Evolutionary conservation across 2,329 filamentous ascomycete genomes (phyloP), one percentile per base, ranked within the genome.

Genomic region (Dactylella cylindrospora): DNA sequence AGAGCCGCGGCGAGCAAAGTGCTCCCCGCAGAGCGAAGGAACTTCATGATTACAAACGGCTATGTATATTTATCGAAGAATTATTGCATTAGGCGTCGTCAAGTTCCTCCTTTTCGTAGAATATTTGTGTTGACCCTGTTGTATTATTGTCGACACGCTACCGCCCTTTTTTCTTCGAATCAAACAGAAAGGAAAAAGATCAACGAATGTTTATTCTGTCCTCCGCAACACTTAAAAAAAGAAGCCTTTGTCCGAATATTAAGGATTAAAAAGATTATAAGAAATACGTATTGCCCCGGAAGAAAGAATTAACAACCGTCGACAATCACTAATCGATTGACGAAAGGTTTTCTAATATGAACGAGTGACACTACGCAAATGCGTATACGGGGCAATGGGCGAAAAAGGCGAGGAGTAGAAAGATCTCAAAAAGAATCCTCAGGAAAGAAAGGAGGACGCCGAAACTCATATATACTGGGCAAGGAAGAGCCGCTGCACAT

Each of bases 361-460:
- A 61, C 55, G 55, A 61, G 55, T 61, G 55, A 53, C 43, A 61
- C 55, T 61, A 61, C 55, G 55, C 55, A 61, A 60, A 61, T 9
- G 55, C 55, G 55, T 61, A 61, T 61, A 61, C 23, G 36, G 55
- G 47, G 55, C 47, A 43, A 49, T 53, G 41, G 47, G 40, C 41
- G 55, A 61, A 44, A 61, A 43, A 49, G 47, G 55, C 55, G 47
- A 61, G 47, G 44, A 40, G 41, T 47, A 52, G 33, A 46, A 52
- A 53, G 39, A 26, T 15, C 38, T 29, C 10, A 31, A 59, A 29
- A 19, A 50, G 41, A n/a, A 22, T 47, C 55, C 47, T 19, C 25
- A 23, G 47, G 20, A 53, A 43, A 28, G 20, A 35, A 57, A 38
- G 35, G 47, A 53, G 47, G 55, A 33, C 26, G 33, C 29, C 26